Conservation (phyloP, 345 rosid genomes). For the Citrus sp. region DNA sequence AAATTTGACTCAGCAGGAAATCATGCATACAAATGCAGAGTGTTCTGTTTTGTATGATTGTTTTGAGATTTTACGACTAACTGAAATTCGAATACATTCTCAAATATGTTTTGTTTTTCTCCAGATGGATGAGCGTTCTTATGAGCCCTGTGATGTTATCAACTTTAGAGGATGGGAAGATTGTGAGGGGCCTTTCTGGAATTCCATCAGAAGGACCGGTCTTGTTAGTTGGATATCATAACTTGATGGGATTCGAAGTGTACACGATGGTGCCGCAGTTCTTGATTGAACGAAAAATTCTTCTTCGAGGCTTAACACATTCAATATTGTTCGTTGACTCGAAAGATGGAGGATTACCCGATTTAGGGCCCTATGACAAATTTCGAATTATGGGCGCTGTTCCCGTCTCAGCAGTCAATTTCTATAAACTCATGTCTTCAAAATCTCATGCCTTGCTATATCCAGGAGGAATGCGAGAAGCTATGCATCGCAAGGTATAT, state of each 20-base stretch:
- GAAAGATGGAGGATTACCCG: slow-evolving; percentile 15
- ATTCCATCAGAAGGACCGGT: slow-evolving; percentile 60
- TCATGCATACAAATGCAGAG: not conserved
- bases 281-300: slow-evolving; percentile 34
- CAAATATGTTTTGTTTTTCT: not conserved
- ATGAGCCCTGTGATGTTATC: slow-evolving; percentile 39
- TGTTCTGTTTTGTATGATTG: too few relatives aligned
- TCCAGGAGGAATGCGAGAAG: slow-evolving; percentile 82
- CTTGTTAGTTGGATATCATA: slow-evolving; percentile 50
- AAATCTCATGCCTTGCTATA: slow-evolving; percentile 62
- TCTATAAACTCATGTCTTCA: slow-evolving; percentile 58
- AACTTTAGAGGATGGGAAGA: slow-evolving; percentile 45
- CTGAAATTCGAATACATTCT: not conserved
- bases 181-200: slow-evolving; percentile 52
- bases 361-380: slow-evolving; percentile 23
- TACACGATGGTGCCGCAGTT: slow-evolving; percentile 23
- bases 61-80: too few relatives aligned
- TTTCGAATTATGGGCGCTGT: slow-evolving; percentile 58
- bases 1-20: not conserved
- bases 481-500: slow-evolving; percentile 57
- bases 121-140: slow-evolving; percentile 2
- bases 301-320: slow-evolving; percentile 49
- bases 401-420: slow-evolving; percentile 57
- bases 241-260: slow-evolving; percentile 45
- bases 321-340: slow-evolving; percentile 31